Evolutionary conservation across 2,329 filamentous ascomycete genomes (phyloP).

Genomic region (Penicillium digitatum): DNA sequence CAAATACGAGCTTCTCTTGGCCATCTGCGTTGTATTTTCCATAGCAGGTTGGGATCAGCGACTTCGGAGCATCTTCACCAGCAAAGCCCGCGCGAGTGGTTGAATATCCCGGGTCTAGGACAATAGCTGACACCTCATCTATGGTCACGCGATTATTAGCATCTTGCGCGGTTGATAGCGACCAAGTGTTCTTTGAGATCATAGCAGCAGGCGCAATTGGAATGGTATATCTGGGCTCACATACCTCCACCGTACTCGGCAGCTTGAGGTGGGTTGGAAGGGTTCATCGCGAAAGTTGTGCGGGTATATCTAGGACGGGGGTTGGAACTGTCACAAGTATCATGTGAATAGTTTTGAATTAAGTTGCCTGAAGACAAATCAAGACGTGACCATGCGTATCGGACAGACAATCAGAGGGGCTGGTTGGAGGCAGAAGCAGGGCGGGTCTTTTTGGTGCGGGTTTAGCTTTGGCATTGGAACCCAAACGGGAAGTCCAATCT

Average conservation of each 20-base stretch:
- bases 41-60: constrained; percentile 86
- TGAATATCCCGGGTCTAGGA: constrained; percentile 91
- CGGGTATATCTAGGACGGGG: background rate
- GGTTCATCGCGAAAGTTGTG: constrained; percentile 35
- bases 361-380: constrained; percentile 6
- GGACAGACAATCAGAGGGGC: constrained; percentile 8
- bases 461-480: constrained; percentile 17
- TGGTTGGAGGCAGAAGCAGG: constrained; percentile 14
- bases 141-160: constrained; percentile 4
- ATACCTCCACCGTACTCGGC: constrained; percentile 50
- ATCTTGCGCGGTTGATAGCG: background rate
- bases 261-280: constrained; percentile 44
- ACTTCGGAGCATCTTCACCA: constrained; percentile 95
- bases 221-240: constrained; percentile 16
- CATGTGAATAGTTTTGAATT: background rate
- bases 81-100: constrained; percentile 92
- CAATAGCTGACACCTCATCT: constrained; percentile 97
- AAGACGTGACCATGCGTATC: constrained; percentile 10
- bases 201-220: background rate
- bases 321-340: background rate
- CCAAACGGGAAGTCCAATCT: background rate
- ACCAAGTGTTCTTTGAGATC: background rate
- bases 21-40: constrained; percentile 55
- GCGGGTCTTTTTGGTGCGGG: constrained; percentile 23
- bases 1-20: constrained; percentile 64